Conservation (phyloP, 306 rosid genomes). For the Pueraria montana region DNA sequence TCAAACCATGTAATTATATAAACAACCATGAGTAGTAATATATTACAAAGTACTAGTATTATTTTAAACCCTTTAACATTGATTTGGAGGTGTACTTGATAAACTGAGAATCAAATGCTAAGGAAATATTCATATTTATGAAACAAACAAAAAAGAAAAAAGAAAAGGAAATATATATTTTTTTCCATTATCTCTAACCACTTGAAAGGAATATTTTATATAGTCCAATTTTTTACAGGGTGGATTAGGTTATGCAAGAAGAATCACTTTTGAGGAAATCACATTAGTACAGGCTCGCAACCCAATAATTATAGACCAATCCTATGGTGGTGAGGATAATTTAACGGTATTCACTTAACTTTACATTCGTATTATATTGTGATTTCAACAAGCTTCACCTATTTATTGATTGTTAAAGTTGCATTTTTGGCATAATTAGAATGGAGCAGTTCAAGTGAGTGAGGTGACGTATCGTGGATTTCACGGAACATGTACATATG, state of each 20-base stretch:
- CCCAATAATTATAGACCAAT: slow-evolving; percentile 51
- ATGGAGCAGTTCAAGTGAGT: slow-evolving; percentile 35
- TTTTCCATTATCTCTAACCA: background rate
- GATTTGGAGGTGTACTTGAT: background rate
- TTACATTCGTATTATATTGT: background rate
- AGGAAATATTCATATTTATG: background rate
- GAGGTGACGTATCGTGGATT: slow-evolving; percentile 44
- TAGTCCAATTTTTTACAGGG: background rate
- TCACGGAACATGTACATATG: slow-evolving; percentile 39
- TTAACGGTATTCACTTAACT: background rate
- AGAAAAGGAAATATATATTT: background rate
- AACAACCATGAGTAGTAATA: too few species aligned
- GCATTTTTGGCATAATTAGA: background rate
- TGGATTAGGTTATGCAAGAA: slow-evolving; percentile 56
- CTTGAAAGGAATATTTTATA: background rate
- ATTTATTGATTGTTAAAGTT: too few species aligned
- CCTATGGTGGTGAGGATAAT: background rate
- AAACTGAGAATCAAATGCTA: background rate
- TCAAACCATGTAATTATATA: too few species aligned
- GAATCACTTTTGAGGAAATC: slow-evolving; percentile 49
- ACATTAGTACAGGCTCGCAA: background rate
- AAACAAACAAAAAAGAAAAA: background rate
- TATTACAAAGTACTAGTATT: too few species aligned
- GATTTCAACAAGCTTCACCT: background rate
- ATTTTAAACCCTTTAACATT: too few species aligned